Evolutionary conservation across 2,329 filamentous ascomycete species (phyloP).

Genomic region (Stromatinia cepivora): DNA sequence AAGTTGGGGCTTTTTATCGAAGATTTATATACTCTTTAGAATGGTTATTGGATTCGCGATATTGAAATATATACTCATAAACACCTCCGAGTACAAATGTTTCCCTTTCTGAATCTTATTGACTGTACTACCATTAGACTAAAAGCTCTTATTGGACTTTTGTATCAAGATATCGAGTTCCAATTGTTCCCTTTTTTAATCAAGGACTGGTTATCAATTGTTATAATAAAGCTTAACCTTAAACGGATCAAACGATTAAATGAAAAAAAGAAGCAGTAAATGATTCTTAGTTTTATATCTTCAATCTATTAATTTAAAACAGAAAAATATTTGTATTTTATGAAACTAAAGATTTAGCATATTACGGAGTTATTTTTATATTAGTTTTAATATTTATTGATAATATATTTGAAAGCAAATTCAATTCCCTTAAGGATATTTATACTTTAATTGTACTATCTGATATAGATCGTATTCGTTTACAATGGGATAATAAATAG

Average conservation of each 20-base stretch:
- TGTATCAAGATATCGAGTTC: conserved; percentile 37
- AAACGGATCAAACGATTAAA: conserved; percentile 35
- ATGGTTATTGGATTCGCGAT: background rate
- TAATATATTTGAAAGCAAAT: conserved; percentile 34
- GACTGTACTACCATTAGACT: conserved; percentile 33
- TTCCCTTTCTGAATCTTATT: conserved; percentile 24
- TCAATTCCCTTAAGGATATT: conserved; percentile 32
- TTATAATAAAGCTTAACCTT: conserved; percentile 35
- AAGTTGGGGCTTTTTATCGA: background rate
- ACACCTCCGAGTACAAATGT: background rate
- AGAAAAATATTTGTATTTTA: conserved; percentile 37
- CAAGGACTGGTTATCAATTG: conserved; percentile 27
- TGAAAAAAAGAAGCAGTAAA: conserved; percentile 32
- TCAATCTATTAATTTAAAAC: conserved; percentile 21
- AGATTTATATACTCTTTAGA: background rate
- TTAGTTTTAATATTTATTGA: conserved; percentile 36
- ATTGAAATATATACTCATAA: background rate
- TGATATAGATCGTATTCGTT: conserved; percentile 29
- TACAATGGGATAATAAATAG: conserved; percentile 34
- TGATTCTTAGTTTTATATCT: conserved; percentile 7
- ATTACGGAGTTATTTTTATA: conserved; percentile 28
- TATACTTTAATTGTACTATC: conserved; percentile 34
- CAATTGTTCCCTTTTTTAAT: conserved; percentile 32
- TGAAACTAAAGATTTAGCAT: conserved; percentile 32
- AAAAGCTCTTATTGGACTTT: conserved; percentile 35